Percentiles rank a stretch among this genome's conserved stretches.
Conservation (phyloP, 768 basidiomycete genomes). For the Leccinum rimulosum region DNA sequence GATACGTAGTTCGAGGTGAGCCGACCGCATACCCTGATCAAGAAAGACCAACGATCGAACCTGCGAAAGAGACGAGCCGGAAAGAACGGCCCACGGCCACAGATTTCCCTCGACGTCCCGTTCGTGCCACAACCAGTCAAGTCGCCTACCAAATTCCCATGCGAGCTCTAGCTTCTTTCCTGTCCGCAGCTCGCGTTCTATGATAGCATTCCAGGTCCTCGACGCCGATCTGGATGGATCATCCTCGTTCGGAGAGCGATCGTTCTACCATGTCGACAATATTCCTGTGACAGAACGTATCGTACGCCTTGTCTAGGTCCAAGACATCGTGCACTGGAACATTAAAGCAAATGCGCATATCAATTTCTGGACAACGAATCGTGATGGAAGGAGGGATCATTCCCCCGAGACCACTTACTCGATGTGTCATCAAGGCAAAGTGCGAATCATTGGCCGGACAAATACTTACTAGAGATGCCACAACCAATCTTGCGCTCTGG, state of each 20-base stretch:
- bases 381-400: slow-evolving; percentile 67
- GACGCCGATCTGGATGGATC: slow-evolving; percentile 7
- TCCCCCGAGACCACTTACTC: slow-evolving; percentile 73
- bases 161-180: slow-evolving; percentile 69
- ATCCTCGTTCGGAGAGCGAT: slow-evolving; percentile 37
- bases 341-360: slow-evolving; percentile 67
- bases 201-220: slow-evolving; percentile 61
- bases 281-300: slow-evolving; percentile 57
- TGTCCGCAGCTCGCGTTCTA: slow-evolving; percentile 49
- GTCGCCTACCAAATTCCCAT: slow-evolving; percentile 68
- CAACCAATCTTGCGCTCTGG: slow-evolving; percentile 39
- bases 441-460: too few species aligned
- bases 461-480: too few species aligned
- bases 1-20: slow-evolving; percentile 71
- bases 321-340: slow-evolving; percentile 49
- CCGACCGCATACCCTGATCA: slow-evolving; percentile 37
- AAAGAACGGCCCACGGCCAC: slow-evolving; percentile 72
- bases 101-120: slow-evolving; percentile 57
- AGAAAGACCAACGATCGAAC: slow-evolving; percentile 37
- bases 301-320: slow-evolving; percentile 39
- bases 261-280: slow-evolving; percentile 62
- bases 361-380: slow-evolving; percentile 64
- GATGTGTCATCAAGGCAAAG: slow-evolving; percentile 20
- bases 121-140: slow-evolving; percentile 87
- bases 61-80: slow-evolving; percentile 70